Evolutionary conservation across 805 yeast genomes (phyloP).

Genomic region (Scheffersomyces spartinae): DNA sequence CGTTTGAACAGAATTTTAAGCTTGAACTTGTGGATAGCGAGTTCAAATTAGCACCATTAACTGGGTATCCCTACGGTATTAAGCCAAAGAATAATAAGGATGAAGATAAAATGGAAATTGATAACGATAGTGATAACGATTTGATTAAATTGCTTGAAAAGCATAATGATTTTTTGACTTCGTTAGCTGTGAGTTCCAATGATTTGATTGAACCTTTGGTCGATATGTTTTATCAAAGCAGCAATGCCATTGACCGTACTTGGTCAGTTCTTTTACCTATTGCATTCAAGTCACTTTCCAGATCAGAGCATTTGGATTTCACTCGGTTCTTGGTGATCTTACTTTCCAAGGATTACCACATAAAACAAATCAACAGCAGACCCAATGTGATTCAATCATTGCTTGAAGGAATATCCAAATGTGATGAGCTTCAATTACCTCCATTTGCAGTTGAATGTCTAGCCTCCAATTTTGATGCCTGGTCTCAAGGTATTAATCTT

Average conservation of each 20-base stretch:
- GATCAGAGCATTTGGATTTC: slow-evolving; percentile 74
- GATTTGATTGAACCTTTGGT: slow-evolving; percentile 61
- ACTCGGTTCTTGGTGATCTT: slow-evolving; percentile 70
- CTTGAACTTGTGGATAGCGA: slow-evolving; percentile 37
- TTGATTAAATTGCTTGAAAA: slow-evolving; percentile 19
- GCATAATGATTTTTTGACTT: slow-evolving; percentile 22
- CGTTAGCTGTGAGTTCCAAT: slow-evolving; percentile 40
- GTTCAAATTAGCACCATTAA: slow-evolving; percentile 41
- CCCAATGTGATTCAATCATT: slow-evolving; percentile 82
- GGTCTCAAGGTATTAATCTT: slow-evolving; percentile 83
- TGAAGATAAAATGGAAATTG: slow-evolving; percentile 15
- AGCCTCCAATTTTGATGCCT: slow-evolving; percentile 77
- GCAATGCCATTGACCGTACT: slow-evolving; percentile 65
- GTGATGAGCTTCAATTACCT: slow-evolving; percentile 70
- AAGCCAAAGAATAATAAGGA: slow-evolving; percentile 8
- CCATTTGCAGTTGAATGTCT: slow-evolving; percentile 87
- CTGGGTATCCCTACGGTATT: slow-evolving; percentile 27
- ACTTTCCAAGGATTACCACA: slow-evolving; percentile 83
- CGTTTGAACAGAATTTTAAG: slow-evolving; percentile 44
- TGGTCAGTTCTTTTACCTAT: slow-evolving; percentile 83
- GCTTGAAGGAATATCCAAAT: slow-evolving; percentile 69
- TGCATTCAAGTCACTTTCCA: slow-evolving; percentile 62
- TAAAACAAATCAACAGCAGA: slow-evolving; percentile 75
- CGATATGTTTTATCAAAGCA: slow-evolving; percentile 73
- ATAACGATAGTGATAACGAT: slow-evolving; percentile 8